Base-by-base conservation (phyloP, 1,139 yeast species). In the Pichia sp. region DNA sequence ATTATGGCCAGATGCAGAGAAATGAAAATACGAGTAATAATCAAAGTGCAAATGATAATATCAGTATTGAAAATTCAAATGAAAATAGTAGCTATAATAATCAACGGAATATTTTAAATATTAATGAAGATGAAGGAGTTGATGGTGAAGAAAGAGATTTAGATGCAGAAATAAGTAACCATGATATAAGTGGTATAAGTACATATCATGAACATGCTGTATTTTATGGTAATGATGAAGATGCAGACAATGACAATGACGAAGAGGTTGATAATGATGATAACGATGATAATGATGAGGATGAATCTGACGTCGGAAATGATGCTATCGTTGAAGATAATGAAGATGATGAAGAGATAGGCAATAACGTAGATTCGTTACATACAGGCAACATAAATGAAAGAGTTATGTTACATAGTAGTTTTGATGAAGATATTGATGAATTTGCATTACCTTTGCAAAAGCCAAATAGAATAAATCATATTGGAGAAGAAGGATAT, bases 151-250 rank as follows among this genome's bases (percentile, higher is more conserved):
- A 43, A 33, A 34, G 45, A 24, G 74, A 75, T 50, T 56, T 75
- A 43, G 80, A 76, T 54, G 78, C 71, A 5, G 66, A 64, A 6
- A 59, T 75, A 5, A 67, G 73, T 2, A 65, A 72, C 47, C 70
- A 66, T n/a, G 75, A 68, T 33, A 46, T 46, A 21, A 36, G 38
- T 15, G 53, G 49, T 13, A 54, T 50, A 20, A 58, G 51, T 4
- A 54, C 49, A 18, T 56, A 52, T 19, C 33, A 34, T 15, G 39
- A 38, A 14, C 38, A 37, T 18, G 38, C 36, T 9, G 32, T 23
- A 4, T 32, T 34, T 15, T 26, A 35, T 27, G 47, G 50, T 7
- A 57, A 56, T 2, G 56, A 58, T 31, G 68, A 61, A 33, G 68
- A 38, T n/a, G 38, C 30, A 14, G 28, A 40, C 13, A 16, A 19